Percentiles rank a stretch among this genome's conserved stretches.
Conservation (phyloP, 1,284 basidiomycete species). For the Trametes sp. region DNA sequence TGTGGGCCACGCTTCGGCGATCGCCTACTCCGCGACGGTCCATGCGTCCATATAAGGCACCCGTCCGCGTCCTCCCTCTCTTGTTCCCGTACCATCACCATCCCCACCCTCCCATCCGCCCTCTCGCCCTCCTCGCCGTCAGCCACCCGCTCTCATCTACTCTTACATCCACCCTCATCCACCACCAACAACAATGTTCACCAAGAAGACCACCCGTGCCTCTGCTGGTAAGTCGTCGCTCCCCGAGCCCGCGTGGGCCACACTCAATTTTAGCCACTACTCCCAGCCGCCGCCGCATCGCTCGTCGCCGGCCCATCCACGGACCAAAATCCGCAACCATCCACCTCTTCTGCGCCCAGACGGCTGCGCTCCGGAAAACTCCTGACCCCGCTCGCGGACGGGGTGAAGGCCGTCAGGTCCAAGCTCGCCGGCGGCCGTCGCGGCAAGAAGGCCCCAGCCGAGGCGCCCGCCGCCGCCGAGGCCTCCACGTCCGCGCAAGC, state of each 20-base stretch:
- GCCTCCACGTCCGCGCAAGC: conserved; percentile 1
- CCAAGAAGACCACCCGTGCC: conserved; percentile 20
- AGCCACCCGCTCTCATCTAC: not conserved
- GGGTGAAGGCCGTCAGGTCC: conserved; percentile 17
- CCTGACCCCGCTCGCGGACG: conserved; percentile 15
- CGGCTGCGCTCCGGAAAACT: conserved; percentile 23
- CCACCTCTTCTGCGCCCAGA: conserved; percentile 1
- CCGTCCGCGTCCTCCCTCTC: not conserved
- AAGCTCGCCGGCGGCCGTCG: conserved; percentile 21
- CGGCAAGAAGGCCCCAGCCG: conserved; percentile 2
- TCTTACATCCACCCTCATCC: not conserved
- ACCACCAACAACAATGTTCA: conserved; percentile 11
- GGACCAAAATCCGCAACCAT: not conserved
- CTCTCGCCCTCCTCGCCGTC: not conserved
- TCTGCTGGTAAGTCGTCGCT: conserved; percentile 20
- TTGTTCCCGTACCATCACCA: conserved; percentile 19
- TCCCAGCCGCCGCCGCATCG: conserved; percentile 16
- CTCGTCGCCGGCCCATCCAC: conserved; percentile 7
- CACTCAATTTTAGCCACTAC: conserved; percentile 12
- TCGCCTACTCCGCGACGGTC: not conserved
- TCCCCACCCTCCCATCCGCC: not conserved
- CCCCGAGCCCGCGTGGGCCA: not conserved
- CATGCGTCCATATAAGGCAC: conserved; percentile 9
- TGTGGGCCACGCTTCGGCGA: not conserved
- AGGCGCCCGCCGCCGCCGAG: not conserved